A percentile compares a stretch with the other conserved stretches of the same genome.
These are phyloP conservation scores for Capsella rubella DNA, from an alignment of 441 rosid genomes.

Conservation along the genomic window DNA sequence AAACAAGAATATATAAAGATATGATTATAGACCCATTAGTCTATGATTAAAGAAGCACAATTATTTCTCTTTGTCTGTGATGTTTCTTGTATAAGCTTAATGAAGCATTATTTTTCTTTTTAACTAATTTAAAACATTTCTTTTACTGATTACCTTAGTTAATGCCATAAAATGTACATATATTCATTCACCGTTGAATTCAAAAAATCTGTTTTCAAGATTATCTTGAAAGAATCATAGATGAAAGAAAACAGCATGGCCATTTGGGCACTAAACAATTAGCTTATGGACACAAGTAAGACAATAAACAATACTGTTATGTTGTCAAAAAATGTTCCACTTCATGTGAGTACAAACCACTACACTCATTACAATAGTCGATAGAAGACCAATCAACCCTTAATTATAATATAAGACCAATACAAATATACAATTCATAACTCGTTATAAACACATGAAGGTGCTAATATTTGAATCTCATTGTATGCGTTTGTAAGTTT, in stretches of 20 bases:
- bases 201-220: not conserved
- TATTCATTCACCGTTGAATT: not conserved
- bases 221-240: not conserved
- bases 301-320: not conserved
- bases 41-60: not conserved
- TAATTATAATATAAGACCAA: not conserved
- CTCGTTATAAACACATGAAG: not conserved
- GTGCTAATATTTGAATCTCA: not conserved
- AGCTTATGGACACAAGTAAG: conserved; percentile 12
- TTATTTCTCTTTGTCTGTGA: not conserved
- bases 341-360: conserved; percentile 17
- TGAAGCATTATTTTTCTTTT: not conserved
- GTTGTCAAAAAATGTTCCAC: not conserved
- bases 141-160: not conserved
- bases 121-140: not conserved
- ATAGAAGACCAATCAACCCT: conserved; percentile 4
- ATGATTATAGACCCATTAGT: not conserved
- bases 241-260: conserved; percentile 23
- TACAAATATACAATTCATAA: conserved; percentile 15
- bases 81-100: not conserved
- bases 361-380: not conserved
- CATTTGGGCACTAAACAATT: conserved; percentile 11
- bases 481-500: not conserved
- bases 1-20: conserved; percentile 1
- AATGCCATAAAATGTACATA: not conserved